phyloP scores from a whole-genome alignment of 108 stramenopile genomes.

The Skeletonema costatum region DNA sequence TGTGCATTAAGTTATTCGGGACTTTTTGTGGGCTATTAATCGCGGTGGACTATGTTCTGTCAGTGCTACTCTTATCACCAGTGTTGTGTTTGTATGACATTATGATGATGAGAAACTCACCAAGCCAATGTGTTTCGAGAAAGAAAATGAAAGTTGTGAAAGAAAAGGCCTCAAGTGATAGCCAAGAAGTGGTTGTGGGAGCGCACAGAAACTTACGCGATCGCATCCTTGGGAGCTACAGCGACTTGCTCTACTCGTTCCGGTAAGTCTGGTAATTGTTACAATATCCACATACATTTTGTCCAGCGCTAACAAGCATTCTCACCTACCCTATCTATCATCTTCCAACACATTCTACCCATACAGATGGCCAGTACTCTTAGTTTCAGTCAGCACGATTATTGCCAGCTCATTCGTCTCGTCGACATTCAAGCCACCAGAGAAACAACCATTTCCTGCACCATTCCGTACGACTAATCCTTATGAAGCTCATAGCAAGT shows the following conservation, averaged over 20 bases:
- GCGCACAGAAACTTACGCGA: conserved; percentile 27
- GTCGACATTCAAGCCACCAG: conserved; percentile 39
- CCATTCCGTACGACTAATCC: conserved; percentile 18
- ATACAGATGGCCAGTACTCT: conserved; percentile 21
- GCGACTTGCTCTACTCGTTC: conserved; percentile 33
- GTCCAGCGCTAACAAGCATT: too few relatives aligned
- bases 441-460: conserved; percentile 36
- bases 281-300: too few relatives aligned
- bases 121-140: not conserved
- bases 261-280: conserved; percentile 12
- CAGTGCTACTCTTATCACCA: too few relatives aligned
- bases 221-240: conserved; percentile 26
- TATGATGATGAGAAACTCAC: not conserved
- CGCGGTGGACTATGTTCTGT: conserved; percentile 33
- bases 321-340: too few relatives aligned
- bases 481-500: conserved; percentile 9
- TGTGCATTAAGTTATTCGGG: conserved; percentile 51
- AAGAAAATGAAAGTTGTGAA: not conserved
- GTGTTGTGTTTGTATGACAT: too few relatives aligned
- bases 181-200: too few relatives aligned
- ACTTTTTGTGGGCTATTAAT: conserved; percentile 58
- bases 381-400: conserved; percentile 18
- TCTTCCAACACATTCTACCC: too few relatives aligned
- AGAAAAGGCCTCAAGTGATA: too few relatives aligned
- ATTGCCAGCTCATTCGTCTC: conserved; percentile 30